Conservation (phyloP, 2,329 filamentous ascomycete species). For the Capronia coronata region DNA sequence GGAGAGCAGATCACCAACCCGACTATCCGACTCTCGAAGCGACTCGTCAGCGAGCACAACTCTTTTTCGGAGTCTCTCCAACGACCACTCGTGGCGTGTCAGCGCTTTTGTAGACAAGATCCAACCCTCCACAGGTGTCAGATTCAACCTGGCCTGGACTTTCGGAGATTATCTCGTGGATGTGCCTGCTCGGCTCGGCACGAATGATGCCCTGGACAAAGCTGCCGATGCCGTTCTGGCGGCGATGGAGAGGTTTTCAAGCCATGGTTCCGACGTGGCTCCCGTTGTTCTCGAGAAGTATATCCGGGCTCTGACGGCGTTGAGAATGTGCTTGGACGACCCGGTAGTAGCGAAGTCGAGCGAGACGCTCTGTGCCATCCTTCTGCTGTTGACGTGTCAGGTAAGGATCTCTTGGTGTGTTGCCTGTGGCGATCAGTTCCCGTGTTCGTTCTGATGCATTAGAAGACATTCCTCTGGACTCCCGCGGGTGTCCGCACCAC, state of each 20-base stretch:
- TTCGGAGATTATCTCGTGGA: conserved; percentile 44
- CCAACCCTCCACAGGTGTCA: conserved; percentile 37
- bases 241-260: conserved; percentile 26
- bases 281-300: conserved; percentile 31
- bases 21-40: no score
- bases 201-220: conserved; percentile 42
- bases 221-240: conserved; percentile 30
- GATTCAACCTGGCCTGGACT: conserved; percentile 43
- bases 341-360: conserved; percentile 25
- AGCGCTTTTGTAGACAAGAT: conserved; percentile 34
- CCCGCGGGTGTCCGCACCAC: conserved; percentile 24
- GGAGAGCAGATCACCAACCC: no score
- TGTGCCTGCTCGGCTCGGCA: conserved; percentile 43
- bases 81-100: conserved; percentile 32
- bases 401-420: conserved; percentile 4
- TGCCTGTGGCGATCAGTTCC: neutral
- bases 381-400: conserved; percentile 32
- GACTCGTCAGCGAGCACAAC: no score
- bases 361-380: conserved; percentile 31
- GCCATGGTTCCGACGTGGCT: conserved; percentile 11
- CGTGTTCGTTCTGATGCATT: neutral
- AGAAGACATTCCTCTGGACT: conserved; percentile 28
- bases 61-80: conserved; percentile 31
- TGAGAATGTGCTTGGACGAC: conserved; percentile 29
- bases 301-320: conserved; percentile 25